These are phyloP conservation scores for Yamadazyma spencermartinsiae DNA, from an alignment of 1,139 yeast species.

Conservation along the genomic window DNA sequence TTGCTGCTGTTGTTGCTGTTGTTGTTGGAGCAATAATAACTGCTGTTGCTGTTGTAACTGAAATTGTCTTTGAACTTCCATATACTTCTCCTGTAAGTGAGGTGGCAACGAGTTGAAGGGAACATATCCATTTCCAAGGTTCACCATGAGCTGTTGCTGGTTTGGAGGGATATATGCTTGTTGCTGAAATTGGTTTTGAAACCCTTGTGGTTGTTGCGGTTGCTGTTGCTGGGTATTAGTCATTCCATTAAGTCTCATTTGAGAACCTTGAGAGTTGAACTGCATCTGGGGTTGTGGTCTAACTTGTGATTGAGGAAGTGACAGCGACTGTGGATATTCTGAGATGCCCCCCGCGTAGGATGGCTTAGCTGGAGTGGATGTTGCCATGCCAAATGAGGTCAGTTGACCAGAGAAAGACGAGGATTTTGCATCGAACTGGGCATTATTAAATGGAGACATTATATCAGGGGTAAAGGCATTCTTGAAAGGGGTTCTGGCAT, in stretches of 20 bases:
- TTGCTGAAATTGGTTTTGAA: conserved; percentile 1
- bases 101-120: conserved; percentile 22
- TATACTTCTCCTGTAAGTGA: conserved; percentile 20
- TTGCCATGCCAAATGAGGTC: conserved; percentile 11
- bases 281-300: conserved; percentile 4
- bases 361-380: conserved; percentile 19
- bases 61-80: conserved; percentile 19
- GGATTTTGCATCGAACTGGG: conserved; percentile 6
- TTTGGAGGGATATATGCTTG: conserved; percentile 1
- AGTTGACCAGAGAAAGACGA: conserved; percentile 10
- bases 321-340: neutral
- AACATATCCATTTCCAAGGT: conserved; percentile 20
- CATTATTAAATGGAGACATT: conserved; percentile 15
- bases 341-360: neutral
- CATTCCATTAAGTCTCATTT: neutral
- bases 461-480: conserved; percentile 13
- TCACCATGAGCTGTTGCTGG: conserved; percentile 24
- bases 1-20: conserved; percentile 12
- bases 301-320: conserved; percentile 2
- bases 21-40: conserved; percentile 9
- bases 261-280: neutral
- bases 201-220: neutral
- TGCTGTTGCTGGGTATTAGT: neutral
- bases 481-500: conserved; percentile 1
- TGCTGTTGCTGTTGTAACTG: conserved; percentile 16